A percentile compares a stretch with the other conserved stretches of the same genome.
These are phyloP conservation scores for Leccinum uliginosum DNA, from an alignment of 768 basidiomycete species.

Conservation along the genomic window DNA sequence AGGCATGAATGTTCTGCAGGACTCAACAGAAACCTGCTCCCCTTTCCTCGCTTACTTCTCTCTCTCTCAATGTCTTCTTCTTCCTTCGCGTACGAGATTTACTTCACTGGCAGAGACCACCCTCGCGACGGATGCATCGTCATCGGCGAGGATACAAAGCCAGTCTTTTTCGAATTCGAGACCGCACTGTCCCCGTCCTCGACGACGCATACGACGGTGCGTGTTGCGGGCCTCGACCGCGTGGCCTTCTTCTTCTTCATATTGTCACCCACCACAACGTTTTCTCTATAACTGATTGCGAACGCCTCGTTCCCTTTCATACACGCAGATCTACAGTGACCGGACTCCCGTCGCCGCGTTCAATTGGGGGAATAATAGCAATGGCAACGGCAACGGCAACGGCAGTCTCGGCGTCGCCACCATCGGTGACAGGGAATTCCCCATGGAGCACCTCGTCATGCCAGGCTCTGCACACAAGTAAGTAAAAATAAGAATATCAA, in stretches of 20 bases:
- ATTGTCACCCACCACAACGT: not conserved
- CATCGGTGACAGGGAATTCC: constrained; percentile 49
- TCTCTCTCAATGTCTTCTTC: constrained; percentile 26
- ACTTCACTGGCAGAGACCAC: constrained; percentile 68
- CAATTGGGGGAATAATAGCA: constrained; percentile 36
- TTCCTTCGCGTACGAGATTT: constrained; percentile 48
- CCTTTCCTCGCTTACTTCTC: not conserved
- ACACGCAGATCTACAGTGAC: constrained; percentile 36
- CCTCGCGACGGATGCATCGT: constrained; percentile 60
- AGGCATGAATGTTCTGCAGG: constrained; percentile 12
- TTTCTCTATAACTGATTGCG: not conserved
- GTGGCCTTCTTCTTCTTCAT: not conserved
- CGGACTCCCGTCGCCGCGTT: constrained; percentile 49
- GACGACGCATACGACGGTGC: constrained; percentile 27
- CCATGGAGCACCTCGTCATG: constrained; percentile 61
- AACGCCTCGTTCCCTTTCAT: not conserved
- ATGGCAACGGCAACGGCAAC: constrained; percentile 21
- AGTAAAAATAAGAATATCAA: not conserved
- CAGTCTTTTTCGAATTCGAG: constrained; percentile 64
- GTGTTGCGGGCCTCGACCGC: not conserved
- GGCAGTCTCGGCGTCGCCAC: constrained; percentile 39
- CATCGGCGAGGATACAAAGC: constrained; percentile 59
- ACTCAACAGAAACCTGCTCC: constrained; percentile 2
- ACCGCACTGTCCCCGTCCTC: constrained; percentile 36
- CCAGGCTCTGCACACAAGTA: constrained; percentile 50